phyloP scores from a whole-genome alignment of 345 rosid species.

The Populus tremula region DNA sequence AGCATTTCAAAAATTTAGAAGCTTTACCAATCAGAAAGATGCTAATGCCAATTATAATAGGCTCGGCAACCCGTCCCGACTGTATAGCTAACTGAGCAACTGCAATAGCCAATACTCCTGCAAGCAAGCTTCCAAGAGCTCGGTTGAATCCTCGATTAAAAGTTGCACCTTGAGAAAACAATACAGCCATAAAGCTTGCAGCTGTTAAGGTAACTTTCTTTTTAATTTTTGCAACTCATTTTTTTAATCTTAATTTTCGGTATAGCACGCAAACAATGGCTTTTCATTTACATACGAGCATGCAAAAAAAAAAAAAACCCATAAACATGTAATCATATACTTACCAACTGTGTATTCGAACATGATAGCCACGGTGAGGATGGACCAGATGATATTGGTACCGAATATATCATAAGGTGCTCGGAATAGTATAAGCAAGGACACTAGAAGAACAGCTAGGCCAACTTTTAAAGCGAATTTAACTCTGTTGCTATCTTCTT shows the following conservation, averaged over 20 bases:
- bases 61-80: slow-evolving; percentile 46
- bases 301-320: not conserved
- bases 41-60: slow-evolving; percentile 56
- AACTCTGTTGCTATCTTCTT: slow-evolving; percentile 50
- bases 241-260: not conserved
- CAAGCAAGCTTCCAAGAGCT: slow-evolving; percentile 60
- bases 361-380: slow-evolving; percentile 71
- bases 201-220: not conserved
- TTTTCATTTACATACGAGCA: not conserved
- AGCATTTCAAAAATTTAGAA: not conserved
- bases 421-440: slow-evolving; percentile 52
- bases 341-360: slow-evolving; percentile 68
- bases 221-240: not conserved
- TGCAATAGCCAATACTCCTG: slow-evolving; percentile 50
- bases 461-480: slow-evolving; percentile 62
- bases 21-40: slow-evolving; percentile 55
- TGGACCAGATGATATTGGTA: slow-evolving; percentile 61
- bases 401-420: slow-evolving; percentile 66
- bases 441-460: slow-evolving; percentile 58
- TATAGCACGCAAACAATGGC: not conserved
- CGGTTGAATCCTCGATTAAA: slow-evolving; percentile 73
- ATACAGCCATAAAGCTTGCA: not conserved
- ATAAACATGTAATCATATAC: slow-evolving; percentile 8
- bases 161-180: slow-evolving; percentile 46
- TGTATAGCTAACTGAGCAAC: slow-evolving; percentile 45